Base-by-base conservation (phyloP, 352 stramenopile species). In the Pythium vanterpoolii region DNA sequence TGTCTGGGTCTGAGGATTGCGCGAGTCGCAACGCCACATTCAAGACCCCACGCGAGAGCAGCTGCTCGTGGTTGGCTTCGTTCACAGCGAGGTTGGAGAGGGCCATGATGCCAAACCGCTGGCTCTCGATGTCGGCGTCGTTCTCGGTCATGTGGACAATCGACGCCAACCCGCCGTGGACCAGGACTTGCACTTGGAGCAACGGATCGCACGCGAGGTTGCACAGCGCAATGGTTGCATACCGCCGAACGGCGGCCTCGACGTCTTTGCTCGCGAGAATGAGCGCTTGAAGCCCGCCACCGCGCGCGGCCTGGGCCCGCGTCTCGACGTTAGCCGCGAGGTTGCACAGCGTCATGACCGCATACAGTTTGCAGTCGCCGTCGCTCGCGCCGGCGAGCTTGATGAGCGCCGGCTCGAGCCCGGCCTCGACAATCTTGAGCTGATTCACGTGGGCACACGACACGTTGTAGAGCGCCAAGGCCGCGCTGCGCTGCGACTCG, bases 281-380 rank as follows among this genome's bases (percentile, higher is more conserved):
- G 24, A 97, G 79, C 19, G 91, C 86, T 64, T 98, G 95, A 9
- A 98, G 67, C 0, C 93, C 95, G 24, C 96, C 96, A 24, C 90
- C 86, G 56, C 87, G 87, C 18, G 87, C 96, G 21, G 88, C 89
- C n/a, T 76, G 74, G 8, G 69, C 61, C 13, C 96, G 79, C 7
- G 93, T 98, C 50, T 97, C 90, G 13, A 82, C 81, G 66, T 98
- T 98, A 7, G 92, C 96, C 16, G 94, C 90, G 45, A 99, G 69
- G 69, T 99, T 99, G 50, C 89, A 91, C 33, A 99, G 73, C 21
- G 95, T 90, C 96, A 99, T 98, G 40, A 89, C 88, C 23, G 95
- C 84, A 58, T 98, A 98, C 6, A 89, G 85, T 56, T 97, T 96
- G 77, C 87, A 97, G 60, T 98, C 88, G 43, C 96, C 76, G 57